Evolutionary conservation across 768 basidiomycete species (phyloP), one percentile per base, ranked within the genome.

Genomic region (Trametes cubensis): DNA sequence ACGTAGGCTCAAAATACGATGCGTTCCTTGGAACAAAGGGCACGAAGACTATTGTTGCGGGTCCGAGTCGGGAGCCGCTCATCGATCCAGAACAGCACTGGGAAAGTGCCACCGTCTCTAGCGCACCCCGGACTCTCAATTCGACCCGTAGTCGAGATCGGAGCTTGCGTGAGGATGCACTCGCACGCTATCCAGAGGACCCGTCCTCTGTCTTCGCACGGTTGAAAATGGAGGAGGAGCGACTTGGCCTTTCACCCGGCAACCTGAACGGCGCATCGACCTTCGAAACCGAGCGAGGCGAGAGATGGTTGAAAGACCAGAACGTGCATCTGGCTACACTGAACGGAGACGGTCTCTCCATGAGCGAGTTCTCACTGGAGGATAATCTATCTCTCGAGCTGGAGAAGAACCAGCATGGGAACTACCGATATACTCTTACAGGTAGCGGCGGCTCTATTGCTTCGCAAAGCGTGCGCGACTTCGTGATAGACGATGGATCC

Each of bases 281-380:
- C 26, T 77, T 79, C n/a, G 80, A 81, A 6, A 81, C 80, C 57
- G 86, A 89, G 69, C 83, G 90, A 10, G 90, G 91, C 0, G 85
- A 84, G 7, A 84, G 88, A 26, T 95, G 94, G 94, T 73, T 96
- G 46, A 82, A 83, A 39, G 92, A 95, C 67, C 94, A 96, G 73
- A 90, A 85, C 52, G 81, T 84, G 34, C 83, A 90, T 14, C 80
- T 82, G 0, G 80, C 87, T 52, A 82, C 81, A 81, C 84, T 84
- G 77, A 75, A 89, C 7, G 88, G 88, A 18, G 71, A 74, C 40
- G 73, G 74, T 14, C 85, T 86, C 3, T 85, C 81, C 44, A 83
- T 85, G 14, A 88, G 87, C 2, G 81, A 81, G 48, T 79, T 82
- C 2, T 87, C 88, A 18, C 59, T 62, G 54, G 77, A 76, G 44